Evolutionary conservation across 495 filamentous ascomycete genomes (phyloP), one percentile per base, ranked within the genome.

Genomic region (Penicillium bovifimosum): DNA sequence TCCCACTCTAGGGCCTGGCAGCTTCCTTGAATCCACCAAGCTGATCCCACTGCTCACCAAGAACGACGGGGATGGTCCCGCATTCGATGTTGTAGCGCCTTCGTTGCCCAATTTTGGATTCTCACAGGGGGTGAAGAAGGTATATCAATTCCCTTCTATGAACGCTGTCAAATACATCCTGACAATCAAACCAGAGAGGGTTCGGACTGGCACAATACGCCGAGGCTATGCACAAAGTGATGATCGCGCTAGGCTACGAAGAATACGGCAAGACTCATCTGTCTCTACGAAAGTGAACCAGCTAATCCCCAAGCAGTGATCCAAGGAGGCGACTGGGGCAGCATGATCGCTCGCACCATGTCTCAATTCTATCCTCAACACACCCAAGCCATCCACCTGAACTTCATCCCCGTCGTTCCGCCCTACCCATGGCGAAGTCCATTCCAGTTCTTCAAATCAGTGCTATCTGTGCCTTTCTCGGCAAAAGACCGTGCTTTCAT

Each of bases 101-200:
- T 86, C 84, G 9, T 68, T 90, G 20, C 87, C 87, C 0, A 88
- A 88, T 34, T 77, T 87, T 54, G 87, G 84, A 34, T 91, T 90
- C 66, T 84, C 78, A 39, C 66, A 75, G 17, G 75, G 72, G 0
- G 63, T 77, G 2, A 72, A 68, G 36, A 76, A 79, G 64, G 79
- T 79, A 43, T 14, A 16, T 28, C 6, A 8, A 7, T 1, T 6
- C 9, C 5, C 13, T 14, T 9, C 9, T 39, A 10, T 24, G 8
- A 11, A 45, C 8, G 3, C 9, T 6, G 33, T 35, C 2, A 26
- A 13, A 29, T 59, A 1, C 14, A 50, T 46, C 11, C 36, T 61
- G 52, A 53, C 20, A 14, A 16, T 41, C n/a, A 41, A 9, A 55
- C 8, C 32, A 69, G 68, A 66, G 60, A 62, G 72, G 71, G 34